phyloP scores from a whole-genome alignment of 148 eudicot genomes.

The Silene latifolia region DNA sequence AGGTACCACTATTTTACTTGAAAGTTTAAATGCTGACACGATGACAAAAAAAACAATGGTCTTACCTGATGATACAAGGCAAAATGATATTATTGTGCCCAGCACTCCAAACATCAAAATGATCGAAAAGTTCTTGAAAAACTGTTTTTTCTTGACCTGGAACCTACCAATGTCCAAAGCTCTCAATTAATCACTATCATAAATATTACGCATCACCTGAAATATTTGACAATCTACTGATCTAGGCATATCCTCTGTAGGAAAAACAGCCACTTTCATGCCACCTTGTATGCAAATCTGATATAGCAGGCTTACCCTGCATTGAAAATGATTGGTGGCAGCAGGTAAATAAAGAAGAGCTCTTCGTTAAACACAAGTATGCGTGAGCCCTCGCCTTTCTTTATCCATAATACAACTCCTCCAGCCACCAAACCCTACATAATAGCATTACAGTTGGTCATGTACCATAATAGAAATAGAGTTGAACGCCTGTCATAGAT shows the following conservation, averaged over 20 bases:
- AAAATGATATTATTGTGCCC: conserved; percentile 85
- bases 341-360: conserved; percentile 85
- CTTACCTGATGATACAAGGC: conserved; percentile 74
- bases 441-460: conserved; percentile 13
- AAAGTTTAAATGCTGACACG: not conserved
- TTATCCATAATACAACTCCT: conserved; percentile 51
- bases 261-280: too few species aligned
- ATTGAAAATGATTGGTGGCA: conserved; percentile 96
- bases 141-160: conserved; percentile 98
- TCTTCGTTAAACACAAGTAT: conserved; percentile 83
- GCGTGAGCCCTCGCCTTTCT: conserved; percentile 61
- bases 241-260: too few species aligned
- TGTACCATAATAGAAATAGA: conserved; percentile 7
- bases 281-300: not conserved
- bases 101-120: conserved; percentile 78
- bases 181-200: not conserved
- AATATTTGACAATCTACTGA: not conserved
- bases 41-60: not conserved
- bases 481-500: not conserved
- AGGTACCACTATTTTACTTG: not conserved
- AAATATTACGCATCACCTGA: not conserved
- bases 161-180: conserved; percentile 47
- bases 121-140: conserved; percentile 77
- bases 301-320: conserved; percentile 64
- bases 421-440: conserved; percentile 66